These are phyloP conservation scores for Nyctanthes arbortristis DNA, from an alignment of 257 asterid genomes.

Conservation along the genomic window DNA sequence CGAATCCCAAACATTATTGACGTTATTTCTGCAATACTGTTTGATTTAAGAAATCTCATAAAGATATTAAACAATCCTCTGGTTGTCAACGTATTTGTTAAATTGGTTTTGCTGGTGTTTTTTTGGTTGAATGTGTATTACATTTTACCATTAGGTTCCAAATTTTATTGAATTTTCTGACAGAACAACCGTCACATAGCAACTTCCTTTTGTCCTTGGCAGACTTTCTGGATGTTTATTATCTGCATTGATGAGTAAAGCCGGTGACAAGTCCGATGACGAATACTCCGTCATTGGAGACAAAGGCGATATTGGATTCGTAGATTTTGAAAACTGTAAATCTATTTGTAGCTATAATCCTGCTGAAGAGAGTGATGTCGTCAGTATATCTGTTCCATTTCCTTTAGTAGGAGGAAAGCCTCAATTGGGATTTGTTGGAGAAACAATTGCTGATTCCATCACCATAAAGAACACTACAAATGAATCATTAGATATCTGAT, in stretches of 20 bases:
- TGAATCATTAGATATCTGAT: constrained; percentile 69
- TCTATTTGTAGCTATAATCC: constrained; percentile 69
- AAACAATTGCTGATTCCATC: constrained; percentile 48
- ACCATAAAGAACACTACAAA: constrained; percentile 54
- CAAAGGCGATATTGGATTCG: constrained; percentile 82
- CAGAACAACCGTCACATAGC: constrained; percentile 11
- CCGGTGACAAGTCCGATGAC: constrained; percentile 60
- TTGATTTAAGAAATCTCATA: too few relatives aligned
- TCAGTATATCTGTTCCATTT: constrained; percentile 75
- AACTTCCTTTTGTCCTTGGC: constrained; percentile 29
- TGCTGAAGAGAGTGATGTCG: constrained; percentile 53
- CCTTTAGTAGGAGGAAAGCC: constrained; percentile 63
- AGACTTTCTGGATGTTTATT: constrained; percentile 26
- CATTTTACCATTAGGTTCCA: not conserved
- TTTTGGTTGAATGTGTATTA: not conserved
- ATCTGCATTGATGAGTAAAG: constrained; percentile 42
- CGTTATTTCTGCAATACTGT: too few relatives aligned
- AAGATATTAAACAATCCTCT: too few relatives aligned
- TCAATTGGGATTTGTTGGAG: constrained; percentile 68
- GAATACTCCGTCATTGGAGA: constrained; percentile 75
- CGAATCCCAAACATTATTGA: too few relatives aligned
- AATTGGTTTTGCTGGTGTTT: not conserved
- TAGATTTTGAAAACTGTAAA: constrained; percentile 57
- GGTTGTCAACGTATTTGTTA: not conserved
- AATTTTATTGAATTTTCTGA: not conserved